These are phyloP conservation scores for Talaromyces pinophilus DNA, from an alignment of 2,329 filamentous ascomycete genomes.

Conservation along the genomic window DNA sequence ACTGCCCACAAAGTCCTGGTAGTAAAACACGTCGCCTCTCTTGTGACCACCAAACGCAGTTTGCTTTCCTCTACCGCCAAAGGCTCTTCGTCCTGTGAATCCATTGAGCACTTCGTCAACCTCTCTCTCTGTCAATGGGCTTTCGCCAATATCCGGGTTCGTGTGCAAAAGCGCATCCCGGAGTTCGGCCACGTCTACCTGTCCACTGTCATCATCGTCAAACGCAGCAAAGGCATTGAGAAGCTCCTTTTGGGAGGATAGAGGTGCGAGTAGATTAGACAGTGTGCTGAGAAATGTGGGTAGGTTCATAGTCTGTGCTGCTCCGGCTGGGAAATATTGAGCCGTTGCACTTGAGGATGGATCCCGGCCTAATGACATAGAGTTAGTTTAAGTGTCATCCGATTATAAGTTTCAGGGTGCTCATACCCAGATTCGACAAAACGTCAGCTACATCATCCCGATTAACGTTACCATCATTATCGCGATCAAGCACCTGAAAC, in stretches of 20 bases:
- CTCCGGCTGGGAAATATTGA: slow-evolving; percentile 76
- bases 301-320: slow-evolving; percentile 73
- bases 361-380: slow-evolving; percentile 63
- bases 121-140: slow-evolving; percentile 67
- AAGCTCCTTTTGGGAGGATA: slow-evolving; percentile 78
- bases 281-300: slow-evolving; percentile 83
- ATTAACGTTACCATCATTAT: slow-evolving; percentile 80
- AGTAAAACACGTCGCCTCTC: slow-evolving; percentile 86
- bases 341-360: slow-evolving; percentile 70
- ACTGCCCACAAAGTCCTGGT: slow-evolving; percentile 83
- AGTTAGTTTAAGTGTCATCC: not conserved
- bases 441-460: slow-evolving; percentile 84
- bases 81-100: slow-evolving; percentile 80
- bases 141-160: slow-evolving; percentile 70
- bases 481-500: slow-evolving; percentile 88
- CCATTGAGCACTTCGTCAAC: slow-evolving; percentile 85
- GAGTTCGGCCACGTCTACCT: slow-evolving; percentile 81
- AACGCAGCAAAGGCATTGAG: slow-evolving; percentile 91
- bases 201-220: slow-evolving; percentile 91
- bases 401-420: too few species aligned
- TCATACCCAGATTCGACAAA: slow-evolving; percentile 74
- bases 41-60: slow-evolving; percentile 56
- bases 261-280: slow-evolving; percentile 68
- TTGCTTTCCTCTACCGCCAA: slow-evolving; percentile 61
- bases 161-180: slow-evolving; percentile 81